Conservation (phyloP, 2,329 filamentous ascomycete genomes). For the Xylariaceae sp. region DNA sequence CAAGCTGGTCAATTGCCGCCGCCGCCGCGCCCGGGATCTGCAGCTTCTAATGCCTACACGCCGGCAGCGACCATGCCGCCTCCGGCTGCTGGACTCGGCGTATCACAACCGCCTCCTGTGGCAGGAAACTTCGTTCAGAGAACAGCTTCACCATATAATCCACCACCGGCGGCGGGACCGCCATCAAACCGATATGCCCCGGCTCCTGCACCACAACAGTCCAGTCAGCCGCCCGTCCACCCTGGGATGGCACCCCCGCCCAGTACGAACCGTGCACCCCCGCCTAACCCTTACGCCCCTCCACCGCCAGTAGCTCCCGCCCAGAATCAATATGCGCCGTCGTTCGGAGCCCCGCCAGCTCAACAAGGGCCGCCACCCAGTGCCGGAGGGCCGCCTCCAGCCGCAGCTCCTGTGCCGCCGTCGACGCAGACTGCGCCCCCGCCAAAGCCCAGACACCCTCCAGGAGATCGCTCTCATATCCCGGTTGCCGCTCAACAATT, state of each 20-base stretch:
- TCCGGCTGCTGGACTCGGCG: slow-evolving; percentile 25
- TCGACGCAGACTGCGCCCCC: slow-evolving; percentile 46
- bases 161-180: slow-evolving; percentile 64
- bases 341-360: slow-evolving; percentile 41
- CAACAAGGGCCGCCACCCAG: slow-evolving; percentile 35
- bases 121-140: slow-evolving; percentile 53
- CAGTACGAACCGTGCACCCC: slow-evolving; percentile 38
- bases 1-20: slow-evolving; percentile 41
- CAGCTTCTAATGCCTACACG: slow-evolving; percentile 59
- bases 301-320: slow-evolving; percentile 43
- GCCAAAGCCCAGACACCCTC: slow-evolving; percentile 62
- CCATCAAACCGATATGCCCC: slow-evolving; percentile 72
- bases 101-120: slow-evolving; percentile 40
- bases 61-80: slow-evolving; percentile 47
- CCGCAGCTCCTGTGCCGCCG: slow-evolving; percentile 38
- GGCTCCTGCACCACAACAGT: slow-evolving; percentile 51
- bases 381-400: slow-evolving; percentile 34
- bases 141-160: slow-evolving; percentile 80
- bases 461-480: slow-evolving; percentile 87
- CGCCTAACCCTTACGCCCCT: slow-evolving; percentile 42
- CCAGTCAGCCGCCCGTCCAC: slow-evolving; percentile 39
- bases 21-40: slow-evolving; percentile 48
- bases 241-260: slow-evolving; percentile 29
- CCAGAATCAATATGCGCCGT: slow-evolving; percentile 57
- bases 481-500: slow-evolving; percentile 68